Evolutionary conservation across 169 alveolate species (phyloP), one percentile per base, ranked within the genome.

Genomic region (Eimeria acervulina): DNA sequence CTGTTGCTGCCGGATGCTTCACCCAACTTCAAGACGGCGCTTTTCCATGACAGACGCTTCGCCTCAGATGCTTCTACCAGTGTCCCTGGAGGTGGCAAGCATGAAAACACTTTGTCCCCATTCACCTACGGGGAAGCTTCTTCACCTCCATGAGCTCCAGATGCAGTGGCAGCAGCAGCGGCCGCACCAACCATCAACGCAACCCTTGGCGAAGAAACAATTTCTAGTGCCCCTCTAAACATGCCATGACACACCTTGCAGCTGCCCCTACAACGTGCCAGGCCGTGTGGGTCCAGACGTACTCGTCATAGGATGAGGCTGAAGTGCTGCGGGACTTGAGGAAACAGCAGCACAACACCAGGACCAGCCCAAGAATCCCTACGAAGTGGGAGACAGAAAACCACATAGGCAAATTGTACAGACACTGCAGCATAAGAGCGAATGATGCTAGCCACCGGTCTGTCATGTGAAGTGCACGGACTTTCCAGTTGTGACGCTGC

Each of bases 401-500:
- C 95, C 95, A 90, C 42, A 90, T 13, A 1, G 95, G 95, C 36
- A 90, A 1, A 40, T 90, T 90, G 89, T 72, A 90, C 55, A 90
- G 26, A 36, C 52, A 38, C 52, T 90, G 95, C 78, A 90, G 55
- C 61, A 44, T 42, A 36, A 90, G 88, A 36, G 81, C 81, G 28
- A 38, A 51, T 26, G 78, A 66, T 19, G 95, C 95, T 61, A 90
- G 55, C 66, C 81, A 90, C 61, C 95, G 85, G 33, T 90, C 95
- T n/a, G 88, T 70, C 95, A 90, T 90, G 38, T 90, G 95, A 28
- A 72, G 89, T 4, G 83, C 95, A 52, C 95, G 81, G 52, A 90
- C 52, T 19, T 52, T 31, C 95, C 55, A n/a, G 76, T 68, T 44
- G 44, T 90, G 76, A n/a, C 95, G 68, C 95, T 66, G 80, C n/a